These are phyloP conservation scores for Theileria sp. DNA, from an alignment of 169 alveolate species.

Conservation along the genomic window DNA sequence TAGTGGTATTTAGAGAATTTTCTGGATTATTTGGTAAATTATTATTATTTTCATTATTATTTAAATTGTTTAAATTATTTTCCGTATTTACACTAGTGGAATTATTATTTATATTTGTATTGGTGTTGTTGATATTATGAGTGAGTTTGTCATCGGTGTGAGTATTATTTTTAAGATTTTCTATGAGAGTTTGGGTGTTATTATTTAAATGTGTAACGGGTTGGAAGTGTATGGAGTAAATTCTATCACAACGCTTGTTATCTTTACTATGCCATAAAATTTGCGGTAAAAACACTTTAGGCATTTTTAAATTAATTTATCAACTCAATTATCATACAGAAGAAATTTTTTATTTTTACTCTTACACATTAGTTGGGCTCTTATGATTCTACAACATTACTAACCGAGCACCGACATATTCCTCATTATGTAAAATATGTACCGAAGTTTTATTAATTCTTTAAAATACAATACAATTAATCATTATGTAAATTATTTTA, in stretches of 20 bases:
- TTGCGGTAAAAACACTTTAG: conserved; percentile 83
- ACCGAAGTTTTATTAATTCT: neutral
- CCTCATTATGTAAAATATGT: neutral
- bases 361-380: neutral
- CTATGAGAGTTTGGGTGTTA: conserved; percentile 43
- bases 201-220: conserved; percentile 63
- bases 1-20: neutral
- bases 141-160: conserved; percentile 32
- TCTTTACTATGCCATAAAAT: conserved; percentile 89
- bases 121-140: conserved; percentile 31
- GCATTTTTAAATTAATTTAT: conserved; percentile 60
- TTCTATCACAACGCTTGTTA: conserved; percentile 85
- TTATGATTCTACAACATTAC: neutral
- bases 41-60: neutral
- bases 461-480: neutral
- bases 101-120: neutral
- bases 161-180: conserved; percentile 29
- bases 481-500: no score
- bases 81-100: neutral
- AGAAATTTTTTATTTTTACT: neutral
- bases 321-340: neutral
- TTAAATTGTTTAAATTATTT: conserved; percentile 11
- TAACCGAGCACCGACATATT: neutral
- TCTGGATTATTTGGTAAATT: conserved; percentile 15
- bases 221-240: conserved; percentile 85